These are phyloP conservation scores for Gaultheria prostrata DNA, from an alignment of 148 eudicot species.

Conservation along the genomic window DNA sequence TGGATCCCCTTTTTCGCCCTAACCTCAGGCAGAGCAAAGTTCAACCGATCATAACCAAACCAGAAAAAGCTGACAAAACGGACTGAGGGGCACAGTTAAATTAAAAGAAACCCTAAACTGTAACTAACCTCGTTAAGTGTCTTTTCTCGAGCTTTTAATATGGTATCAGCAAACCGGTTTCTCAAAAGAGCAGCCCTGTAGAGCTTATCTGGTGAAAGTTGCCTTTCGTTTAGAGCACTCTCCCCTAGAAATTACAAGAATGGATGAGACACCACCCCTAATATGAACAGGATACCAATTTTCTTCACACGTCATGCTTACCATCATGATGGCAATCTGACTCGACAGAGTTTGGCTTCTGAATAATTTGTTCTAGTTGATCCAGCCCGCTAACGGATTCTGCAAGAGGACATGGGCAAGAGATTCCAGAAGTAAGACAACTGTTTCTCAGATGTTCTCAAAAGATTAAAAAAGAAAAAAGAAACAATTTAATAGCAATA, in stretches of 20 bases:
- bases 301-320: constrained; percentile 27
- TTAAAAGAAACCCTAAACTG: constrained; percentile 4
- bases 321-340: constrained; percentile 43
- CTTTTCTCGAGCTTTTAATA: constrained; percentile 70
- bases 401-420: constrained; percentile 18
- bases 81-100: not conserved
- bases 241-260: constrained; percentile 38
- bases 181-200: constrained; percentile 66
- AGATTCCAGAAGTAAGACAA: not conserved
- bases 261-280: constrained; percentile 11
- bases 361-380: constrained; percentile 34
- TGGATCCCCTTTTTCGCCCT: constrained; percentile 72
- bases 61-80: not conserved
- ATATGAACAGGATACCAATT: constrained; percentile 3
- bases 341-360: constrained; percentile 31
- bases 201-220: constrained; percentile 56
- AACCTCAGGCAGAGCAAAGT: constrained; percentile 6
- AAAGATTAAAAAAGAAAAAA: too few species aligned
- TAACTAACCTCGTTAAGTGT: constrained; percentile 49
- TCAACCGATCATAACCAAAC: constrained; percentile 11
- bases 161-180: constrained; percentile 64
- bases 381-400: constrained; percentile 41
- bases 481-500: not conserved
- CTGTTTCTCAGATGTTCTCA: not conserved
- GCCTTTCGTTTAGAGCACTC: constrained; percentile 45